These are phyloP conservation scores for Trichophyton verrucosum DNA, from an alignment of 2,329 filamentous ascomycete genomes.

Conservation along the genomic window DNA sequence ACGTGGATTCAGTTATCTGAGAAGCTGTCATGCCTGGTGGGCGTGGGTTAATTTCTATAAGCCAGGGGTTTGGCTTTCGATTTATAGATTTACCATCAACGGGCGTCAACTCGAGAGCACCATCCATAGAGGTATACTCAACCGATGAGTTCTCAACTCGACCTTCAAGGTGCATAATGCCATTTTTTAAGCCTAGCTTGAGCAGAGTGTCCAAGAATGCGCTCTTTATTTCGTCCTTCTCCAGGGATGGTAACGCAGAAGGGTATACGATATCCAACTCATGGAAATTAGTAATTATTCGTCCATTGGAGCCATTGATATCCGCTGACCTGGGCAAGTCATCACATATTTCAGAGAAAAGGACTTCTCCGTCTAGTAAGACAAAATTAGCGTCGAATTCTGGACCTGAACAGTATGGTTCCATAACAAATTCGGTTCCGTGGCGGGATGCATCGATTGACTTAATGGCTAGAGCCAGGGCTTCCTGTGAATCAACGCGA, in stretches of 20 bases:
- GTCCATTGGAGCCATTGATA: not conserved
- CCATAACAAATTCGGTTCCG: conserved; percentile 23
- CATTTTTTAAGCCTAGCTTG: not conserved
- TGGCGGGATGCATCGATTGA: not conserved
- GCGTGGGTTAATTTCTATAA: conserved; percentile 22
- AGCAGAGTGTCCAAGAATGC: not conserved
- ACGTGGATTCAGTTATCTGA: conserved; percentile 10
- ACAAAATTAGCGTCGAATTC: conserved; percentile 35
- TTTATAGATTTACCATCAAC: not conserved
- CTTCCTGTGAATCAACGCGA: not conserved
- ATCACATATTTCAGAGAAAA: conserved; percentile 32
- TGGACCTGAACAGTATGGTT: conserved; percentile 31
- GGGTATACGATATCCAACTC: not conserved
- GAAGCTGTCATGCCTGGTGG: conserved; percentile 14
- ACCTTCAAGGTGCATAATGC: conserved; percentile 7
- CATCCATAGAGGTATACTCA: not conserved
- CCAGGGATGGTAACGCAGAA: not conserved
- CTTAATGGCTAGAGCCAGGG: not conserved
- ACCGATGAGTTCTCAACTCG: not conserved
- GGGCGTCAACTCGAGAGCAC: not conserved
- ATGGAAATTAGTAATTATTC: not conserved
- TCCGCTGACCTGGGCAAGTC: conserved; percentile 25
- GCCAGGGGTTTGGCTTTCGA: not conserved
- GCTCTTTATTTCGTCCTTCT: not conserved
- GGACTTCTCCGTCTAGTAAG: conserved; percentile 27